Evolutionary conservation across 2,329 filamentous ascomycete species (phyloP), one percentile per base, ranked within the genome.

Genomic region (Aspergillus japonicus): DNA sequence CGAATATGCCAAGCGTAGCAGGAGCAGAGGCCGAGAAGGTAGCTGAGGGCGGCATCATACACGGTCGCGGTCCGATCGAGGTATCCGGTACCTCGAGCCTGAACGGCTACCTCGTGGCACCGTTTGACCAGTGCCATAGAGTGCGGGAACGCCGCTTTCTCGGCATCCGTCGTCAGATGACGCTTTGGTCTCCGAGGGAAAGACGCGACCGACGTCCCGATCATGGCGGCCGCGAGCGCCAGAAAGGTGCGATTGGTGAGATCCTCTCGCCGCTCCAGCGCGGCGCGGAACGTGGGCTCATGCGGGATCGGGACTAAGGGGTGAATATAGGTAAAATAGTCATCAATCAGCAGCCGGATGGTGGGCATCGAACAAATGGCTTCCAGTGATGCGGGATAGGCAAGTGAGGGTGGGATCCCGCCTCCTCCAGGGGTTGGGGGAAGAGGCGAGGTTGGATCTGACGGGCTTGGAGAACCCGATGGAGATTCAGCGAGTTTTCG

Each of bases 261-360:
- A 68, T 81, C 78, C 64, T 80, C 75, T 53, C 79, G 70, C 33
- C 72, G 70, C 49, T 75, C 75, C 60, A 81, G 75, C 1, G 77
- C 75, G 53, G 73, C 73, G 50, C 78, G 75, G 57, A 80, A 81
- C 23, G 76, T 77, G 19, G 77, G 77, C 55, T 81, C 79, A 65
- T 81, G 79, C 5, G 79, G 78, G 26, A 81, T 58, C 5, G 79
- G 78, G 14, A 80, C 73, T 53, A 81, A 64, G 14, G 79, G 79
- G 62, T 81, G 79, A 42, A 81, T 81, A 61, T 79, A 80, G 7
- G 74, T 78, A 57, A 81, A 81, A 57, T 75, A 81, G 65, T 81
- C 79, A 62, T 81, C 78, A 12, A 81, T 61, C 4, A 81, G 66
- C 6, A 77, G 65, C 54, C 74, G 71, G 47, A 80, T 64, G 0